Base-by-base conservation (phyloP, 2,329 filamentous ascomycete species). In the Sporothrix protearum region DNA sequence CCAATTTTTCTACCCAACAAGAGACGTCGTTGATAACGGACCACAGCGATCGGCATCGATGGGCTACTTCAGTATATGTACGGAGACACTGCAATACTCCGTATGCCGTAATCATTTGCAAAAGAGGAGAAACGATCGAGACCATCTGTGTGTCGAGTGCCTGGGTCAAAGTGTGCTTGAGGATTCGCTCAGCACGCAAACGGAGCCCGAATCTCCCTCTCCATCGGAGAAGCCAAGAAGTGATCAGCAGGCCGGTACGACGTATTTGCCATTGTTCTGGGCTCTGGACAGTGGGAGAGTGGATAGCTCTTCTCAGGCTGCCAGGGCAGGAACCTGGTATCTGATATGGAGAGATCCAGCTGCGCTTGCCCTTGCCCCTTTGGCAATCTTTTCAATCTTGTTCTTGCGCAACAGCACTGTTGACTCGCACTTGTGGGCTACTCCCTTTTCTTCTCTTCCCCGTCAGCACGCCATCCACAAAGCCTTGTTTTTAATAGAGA, bases 201-300 rank as follows among this genome's bases (percentile, higher is more conserved):
- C n/a, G n/a, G 49, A 53, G n/a, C 49, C 25, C 42, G 42, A 47
- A 47, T 30, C n/a, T 47, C 39, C n/a, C n/a, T 67, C 45, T 67
- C 19, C 42, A 67, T 51, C 45, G 14, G 42, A 25, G 16, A 61
- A 28, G 63, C 63, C 63, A 67, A 67, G 63, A 49, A 67, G 28
- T 67, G 63, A 67, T 67, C 63, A 67, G n/a, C 63, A 67, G 25
- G 39, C n/a, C n/a, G n/a, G n/a, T 36, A 36, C 36, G 36, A 42
- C 6, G 16, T 25, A 22, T 10, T 22, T 22, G 10, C 6, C 6
- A 42, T 12, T 53, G 22, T 28, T 22, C 49, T 53, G 49, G n/a
- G 57, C 28, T 66, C 61, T 45, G 61, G 25, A 47, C 61, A 66
- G 61, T 30, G 61, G 61, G 25, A 47, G 39, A 66, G 61, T 30